Evolutionary conservation across 352 stramenopile genomes (phyloP).

Genomic region (Pythium monospermum): DNA sequence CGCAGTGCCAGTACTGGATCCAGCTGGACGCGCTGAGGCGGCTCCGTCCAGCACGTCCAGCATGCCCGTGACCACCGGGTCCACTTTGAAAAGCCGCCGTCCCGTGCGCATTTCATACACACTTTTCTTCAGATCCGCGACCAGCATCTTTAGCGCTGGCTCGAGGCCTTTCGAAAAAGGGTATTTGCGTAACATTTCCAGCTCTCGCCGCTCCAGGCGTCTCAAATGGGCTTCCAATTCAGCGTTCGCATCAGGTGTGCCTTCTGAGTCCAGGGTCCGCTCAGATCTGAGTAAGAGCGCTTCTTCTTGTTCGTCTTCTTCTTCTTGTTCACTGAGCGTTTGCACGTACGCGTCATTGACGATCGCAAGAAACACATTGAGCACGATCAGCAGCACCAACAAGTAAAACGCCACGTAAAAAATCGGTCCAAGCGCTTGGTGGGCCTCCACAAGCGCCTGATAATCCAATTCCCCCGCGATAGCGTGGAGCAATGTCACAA

Average conservation of each 20-base stretch:
- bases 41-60: conserved; percentile 13
- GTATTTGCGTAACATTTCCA: conserved; percentile 45
- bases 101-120: conserved; percentile 42
- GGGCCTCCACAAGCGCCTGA: conserved; percentile 30
- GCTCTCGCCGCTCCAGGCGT: conserved; percentile 25
- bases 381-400: conserved; percentile 54
- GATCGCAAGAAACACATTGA: conserved; percentile 75
- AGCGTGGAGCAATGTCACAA: conserved; percentile 57
- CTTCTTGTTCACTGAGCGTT: conserved; percentile 58
- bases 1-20: conserved; percentile 1
- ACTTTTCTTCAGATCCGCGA: conserved; percentile 38
- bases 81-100: conserved; percentile 40
- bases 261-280: not conserved
- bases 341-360: conserved; percentile 74
- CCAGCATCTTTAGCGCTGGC: conserved; percentile 25
- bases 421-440: conserved; percentile 45
- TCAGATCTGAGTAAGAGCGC: conserved; percentile 12
- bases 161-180: conserved; percentile 51
- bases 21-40: not conserved
- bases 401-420: conserved; percentile 76
- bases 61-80: conserved; percentile 34
- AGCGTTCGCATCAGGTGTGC: conserved; percentile 12
- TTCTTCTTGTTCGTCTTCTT: conserved; percentile 34
- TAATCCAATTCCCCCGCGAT: conserved; percentile 60
- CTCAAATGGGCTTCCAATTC: conserved; percentile 22